Evolutionary conservation across 2,329 filamentous ascomycete genomes (phyloP).

Genomic region (Mycosphaerella arachidis): DNA sequence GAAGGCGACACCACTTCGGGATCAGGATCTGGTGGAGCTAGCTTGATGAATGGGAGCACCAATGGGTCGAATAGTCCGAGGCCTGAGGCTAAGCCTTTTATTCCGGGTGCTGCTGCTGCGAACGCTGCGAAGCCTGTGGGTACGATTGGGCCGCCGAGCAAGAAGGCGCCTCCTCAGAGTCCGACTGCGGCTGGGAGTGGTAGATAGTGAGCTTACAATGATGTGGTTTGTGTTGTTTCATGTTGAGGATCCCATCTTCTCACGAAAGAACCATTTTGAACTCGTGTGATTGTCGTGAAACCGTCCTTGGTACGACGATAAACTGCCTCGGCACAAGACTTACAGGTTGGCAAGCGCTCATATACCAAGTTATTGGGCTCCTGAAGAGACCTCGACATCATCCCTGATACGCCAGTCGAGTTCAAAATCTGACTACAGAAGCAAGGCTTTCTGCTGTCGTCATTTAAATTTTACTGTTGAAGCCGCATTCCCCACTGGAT

Average conservation of each 20-base stretch:
- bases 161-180: slow-evolving; percentile 22
- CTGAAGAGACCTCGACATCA: too few species aligned
- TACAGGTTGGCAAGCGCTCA: too few species aligned
- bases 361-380: too few species aligned
- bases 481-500: too few species aligned
- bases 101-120: slow-evolving; percentile 18
- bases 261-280: too few species aligned
- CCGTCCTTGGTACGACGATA: too few species aligned
- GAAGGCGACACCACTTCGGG: slow-evolving; percentile 21
- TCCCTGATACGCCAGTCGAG: too few species aligned
- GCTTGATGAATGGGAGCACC: slow-evolving; percentile 23
- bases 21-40: slow-evolving; percentile 20
- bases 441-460: too few species aligned
- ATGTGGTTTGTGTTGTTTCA: slow-evolving; percentile 8
- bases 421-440: too few species aligned
- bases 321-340: too few species aligned
- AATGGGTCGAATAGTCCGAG: slow-evolving; percentile 33
- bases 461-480: too few species aligned
- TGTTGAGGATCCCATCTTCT: not conserved
- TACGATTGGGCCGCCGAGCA: slow-evolving; percentile 27
- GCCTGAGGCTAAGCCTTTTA: slow-evolving; percentile 32
- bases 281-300: not conserved
- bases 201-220: slow-evolving; percentile 24
- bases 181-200: slow-evolving; percentile 23
- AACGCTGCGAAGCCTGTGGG: slow-evolving; percentile 14